These are phyloP conservation scores for Malassezia slooffiae DNA, from an alignment of 1,284 basidiomycete species.

Conservation along the genomic window DNA sequence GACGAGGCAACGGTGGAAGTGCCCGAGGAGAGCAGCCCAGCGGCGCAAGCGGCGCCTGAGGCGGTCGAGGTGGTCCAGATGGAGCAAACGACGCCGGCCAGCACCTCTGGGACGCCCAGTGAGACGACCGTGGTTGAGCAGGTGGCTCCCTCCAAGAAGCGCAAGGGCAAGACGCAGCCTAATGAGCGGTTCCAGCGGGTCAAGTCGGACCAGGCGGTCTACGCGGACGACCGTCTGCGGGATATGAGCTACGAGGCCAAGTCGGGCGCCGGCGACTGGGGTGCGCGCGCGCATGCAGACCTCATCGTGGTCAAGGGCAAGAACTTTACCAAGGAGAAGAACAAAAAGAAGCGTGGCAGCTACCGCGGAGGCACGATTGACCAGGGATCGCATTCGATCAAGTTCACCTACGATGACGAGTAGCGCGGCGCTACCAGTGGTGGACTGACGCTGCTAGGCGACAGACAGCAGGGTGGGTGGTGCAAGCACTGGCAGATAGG, in stretches of 20 bases:
- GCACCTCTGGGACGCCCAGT: too few relatives aligned
- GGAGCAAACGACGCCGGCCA: too few relatives aligned
- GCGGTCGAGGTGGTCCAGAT: too few relatives aligned
- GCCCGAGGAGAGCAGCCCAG: too few relatives aligned
- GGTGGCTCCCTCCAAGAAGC: too few relatives aligned
- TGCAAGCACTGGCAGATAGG: conserved; percentile 85
- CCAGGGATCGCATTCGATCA: conserved; percentile 40
- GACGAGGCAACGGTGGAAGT: not conserved
- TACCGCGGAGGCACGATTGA: conserved; percentile 46
- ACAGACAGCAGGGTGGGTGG: too few relatives aligned
- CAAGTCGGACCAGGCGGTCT: conserved; percentile 57
- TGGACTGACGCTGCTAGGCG: too few relatives aligned
- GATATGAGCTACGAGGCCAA: conserved; percentile 76
- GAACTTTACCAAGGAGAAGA: conserved; percentile 96
- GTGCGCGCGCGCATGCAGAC: conserved; percentile 70
- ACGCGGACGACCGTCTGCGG: conserved; percentile 55
- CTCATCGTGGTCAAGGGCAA: conserved; percentile 84
- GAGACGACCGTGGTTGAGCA: too few relatives aligned
- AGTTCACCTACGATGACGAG: conserved; percentile 43
- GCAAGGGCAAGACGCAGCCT: conserved; percentile 1
- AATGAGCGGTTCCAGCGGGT: conserved; percentile 61
- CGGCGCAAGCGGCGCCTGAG: too few relatives aligned
- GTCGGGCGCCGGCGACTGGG: conserved; percentile 66
- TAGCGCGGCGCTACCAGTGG: conserved; percentile 23
- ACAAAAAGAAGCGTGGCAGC: conserved; percentile 88